Evolutionary conservation across 1,284 basidiomycete genomes (phyloP).

Genomic region (Melampsora larici-populina): DNA sequence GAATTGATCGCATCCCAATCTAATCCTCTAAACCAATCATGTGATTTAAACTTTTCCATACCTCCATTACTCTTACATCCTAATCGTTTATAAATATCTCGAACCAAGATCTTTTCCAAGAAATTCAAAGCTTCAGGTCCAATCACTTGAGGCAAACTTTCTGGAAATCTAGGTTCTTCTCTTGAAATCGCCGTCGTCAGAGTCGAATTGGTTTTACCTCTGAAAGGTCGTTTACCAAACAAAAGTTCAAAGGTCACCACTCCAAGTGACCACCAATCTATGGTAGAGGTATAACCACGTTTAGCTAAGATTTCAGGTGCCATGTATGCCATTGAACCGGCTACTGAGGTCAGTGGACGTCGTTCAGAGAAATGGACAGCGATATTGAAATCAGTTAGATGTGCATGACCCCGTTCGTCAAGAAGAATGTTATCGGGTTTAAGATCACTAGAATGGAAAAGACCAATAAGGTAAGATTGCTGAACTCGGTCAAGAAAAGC

Average conservation of each 20-base stretch:
- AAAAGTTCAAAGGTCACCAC: slow-evolving; percentile 87
- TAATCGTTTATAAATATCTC: slow-evolving; percentile 74
- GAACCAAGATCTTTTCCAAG: slow-evolving; percentile 68
- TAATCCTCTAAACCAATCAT: slow-evolving; percentile 63
- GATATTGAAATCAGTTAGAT: slow-evolving; percentile 97
- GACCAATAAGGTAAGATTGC: too few species aligned
- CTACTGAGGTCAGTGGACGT: slow-evolving; percentile 80
- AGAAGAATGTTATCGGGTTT: slow-evolving; percentile 97
- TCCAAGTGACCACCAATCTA: too few species aligned
- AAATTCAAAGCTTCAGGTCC: slow-evolving; percentile 31
- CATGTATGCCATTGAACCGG: slow-evolving; percentile 99
- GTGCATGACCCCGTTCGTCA: slow-evolving; percentile 86
- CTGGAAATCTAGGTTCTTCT: slow-evolving; percentile 38
- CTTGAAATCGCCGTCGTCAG: slow-evolving; percentile 79
- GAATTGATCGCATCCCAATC: slow-evolving; percentile 81
- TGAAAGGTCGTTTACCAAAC: slow-evolving; percentile 85
- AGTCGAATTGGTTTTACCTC: slow-evolving; percentile 83
- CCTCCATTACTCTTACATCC: slow-evolving; percentile 76
- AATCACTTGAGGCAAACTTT: slow-evolving; percentile 22
- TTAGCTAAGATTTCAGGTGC: slow-evolving; percentile 53
- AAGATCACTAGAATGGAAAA: slow-evolving; percentile 76
- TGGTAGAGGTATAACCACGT: slow-evolving; percentile 71
- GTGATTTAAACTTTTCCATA: slow-evolving; percentile 36
- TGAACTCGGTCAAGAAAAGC: too few species aligned
- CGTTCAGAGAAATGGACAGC: slow-evolving; percentile 92